Evolutionary conservation across 2,329 filamentous ascomycete genomes (phyloP).

Genomic region (Sordariomycetes sp.): DNA sequence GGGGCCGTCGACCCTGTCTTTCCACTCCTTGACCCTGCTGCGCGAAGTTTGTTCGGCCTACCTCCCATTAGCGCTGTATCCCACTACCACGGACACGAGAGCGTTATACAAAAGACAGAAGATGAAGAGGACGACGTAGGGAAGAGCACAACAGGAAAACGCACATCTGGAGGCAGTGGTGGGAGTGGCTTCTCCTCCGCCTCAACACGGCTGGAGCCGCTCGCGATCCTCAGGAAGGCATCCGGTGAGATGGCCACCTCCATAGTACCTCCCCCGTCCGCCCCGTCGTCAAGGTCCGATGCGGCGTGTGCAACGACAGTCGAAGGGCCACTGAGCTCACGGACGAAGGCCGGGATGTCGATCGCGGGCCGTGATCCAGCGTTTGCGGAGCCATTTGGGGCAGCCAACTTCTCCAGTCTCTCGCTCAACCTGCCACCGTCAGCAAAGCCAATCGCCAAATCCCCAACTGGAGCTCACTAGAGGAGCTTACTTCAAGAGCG

Average conservation of each 20-base stretch:
- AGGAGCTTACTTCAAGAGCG: not conserved
- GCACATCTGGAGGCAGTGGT: conserved; percentile 10
- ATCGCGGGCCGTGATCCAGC: too few relatives aligned
- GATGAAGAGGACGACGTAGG: not conserved
- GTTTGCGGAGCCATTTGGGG: not conserved
- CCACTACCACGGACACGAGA: not conserved
- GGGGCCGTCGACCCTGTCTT: not conserved
- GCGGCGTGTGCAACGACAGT: not conserved
- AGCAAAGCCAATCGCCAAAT: not conserved
- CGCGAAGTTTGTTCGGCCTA: not conserved
- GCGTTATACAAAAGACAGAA: not conserved
- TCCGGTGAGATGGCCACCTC: conserved; percentile 23
- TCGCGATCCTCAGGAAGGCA: conserved; percentile 23
- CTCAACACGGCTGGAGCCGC: conserved; percentile 18
- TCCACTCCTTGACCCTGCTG: not conserved
- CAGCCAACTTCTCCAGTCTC: not conserved
- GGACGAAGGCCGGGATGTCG: too few relatives aligned
- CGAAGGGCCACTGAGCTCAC: not conserved
- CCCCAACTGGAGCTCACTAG: not conserved
- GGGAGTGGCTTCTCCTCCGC: not conserved
- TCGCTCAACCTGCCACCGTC: not conserved
- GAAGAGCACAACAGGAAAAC: not conserved
- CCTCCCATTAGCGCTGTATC: not conserved
- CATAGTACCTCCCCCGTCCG: conserved; percentile 21
- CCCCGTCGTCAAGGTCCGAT: conserved; percentile 14